These are phyloP conservation scores for Chalciporus sp. DNA, from an alignment of 1,284 basidiomycete genomes.

Conservation along the genomic window DNA sequence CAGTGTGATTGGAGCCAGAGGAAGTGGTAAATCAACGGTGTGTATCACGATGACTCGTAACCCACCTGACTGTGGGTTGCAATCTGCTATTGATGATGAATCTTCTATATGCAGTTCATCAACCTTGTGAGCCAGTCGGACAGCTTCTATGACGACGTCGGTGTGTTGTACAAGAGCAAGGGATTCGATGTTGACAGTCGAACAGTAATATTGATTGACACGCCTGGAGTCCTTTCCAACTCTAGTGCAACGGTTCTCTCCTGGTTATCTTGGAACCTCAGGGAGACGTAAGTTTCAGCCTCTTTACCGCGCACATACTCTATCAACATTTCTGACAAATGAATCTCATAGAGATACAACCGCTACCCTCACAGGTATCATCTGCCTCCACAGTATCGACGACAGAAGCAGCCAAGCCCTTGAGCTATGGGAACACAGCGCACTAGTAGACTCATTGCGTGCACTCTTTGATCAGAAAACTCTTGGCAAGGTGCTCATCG, in stretches of 20 bases:
- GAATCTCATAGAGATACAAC: too few relatives aligned
- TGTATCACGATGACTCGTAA: too few relatives aligned
- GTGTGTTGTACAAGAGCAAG: background rate
- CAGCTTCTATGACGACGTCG: background rate
- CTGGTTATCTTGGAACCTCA: background rate
- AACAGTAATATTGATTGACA: background rate
- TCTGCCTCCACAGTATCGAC: background rate
- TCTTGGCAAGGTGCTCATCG: background rate
- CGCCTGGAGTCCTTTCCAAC: background rate
- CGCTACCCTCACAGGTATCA: background rate
- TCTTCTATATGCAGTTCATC: background rate
- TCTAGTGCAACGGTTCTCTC: background rate
- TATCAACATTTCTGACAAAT: background rate
- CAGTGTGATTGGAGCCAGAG: slow-evolving; percentile 2
- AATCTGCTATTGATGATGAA: background rate
- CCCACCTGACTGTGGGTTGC: too few relatives aligned
- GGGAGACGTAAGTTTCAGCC: background rate
- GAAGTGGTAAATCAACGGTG: background rate
- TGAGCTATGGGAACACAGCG: background rate
- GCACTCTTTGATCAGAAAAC: background rate
- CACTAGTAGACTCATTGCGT: background rate
- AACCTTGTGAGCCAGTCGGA: background rate
- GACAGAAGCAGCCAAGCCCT: too few relatives aligned
- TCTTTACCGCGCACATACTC: too few relatives aligned
- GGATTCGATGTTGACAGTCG: background rate